Base-by-base conservation (phyloP, 768 basidiomycete species). In the Krasilnikovozyma curviuscula region DNA sequence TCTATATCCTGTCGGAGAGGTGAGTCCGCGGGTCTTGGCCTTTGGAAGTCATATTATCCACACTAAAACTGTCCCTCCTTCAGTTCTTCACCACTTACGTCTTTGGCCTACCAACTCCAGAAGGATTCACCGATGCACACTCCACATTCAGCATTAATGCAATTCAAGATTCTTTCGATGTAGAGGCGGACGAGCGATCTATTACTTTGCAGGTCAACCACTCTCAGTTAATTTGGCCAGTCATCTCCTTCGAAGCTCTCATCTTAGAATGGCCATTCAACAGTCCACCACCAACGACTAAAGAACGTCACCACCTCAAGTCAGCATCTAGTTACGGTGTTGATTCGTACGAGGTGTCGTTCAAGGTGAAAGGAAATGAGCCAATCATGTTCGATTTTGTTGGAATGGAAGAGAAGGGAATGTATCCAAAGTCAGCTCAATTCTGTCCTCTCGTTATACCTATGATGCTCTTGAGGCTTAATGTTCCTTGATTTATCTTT, bases 261-360 rank as follows among this genome's bases (percentile, higher is more conserved):
- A 46, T 52, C 40, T 30, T 31, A 27, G 28, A 25, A 8, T 52
- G 50, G 50, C 50, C 50, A 10, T 52, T 52, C 46, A 52, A 52
- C 45, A 18, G 45, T 2, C 40, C 46, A 24, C 45, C 46, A 16
- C 50, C 40, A 5, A 14, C 19, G 12, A 46, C 24, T 4, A 19
- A 21, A 27, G 18, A 25, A 6, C 39, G 50, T 7, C 50, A 52
- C 30, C 40, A 41, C 18, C 45, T 52, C 18, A 52, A 52, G 40
- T 40, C 45, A 12, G 50, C 44, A 1, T 21, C 13, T 21, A 46
- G 48, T 33, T 18, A 32, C 5, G 45, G 45, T 1, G 35, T 32
- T 42, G 50, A 52, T 32, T 34, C 40, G 23, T 52, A 52, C 27
- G 40, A 38, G 19, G 28, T 47, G 8, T 5, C 24, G 25, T 8